Evolutionary conservation across 1,139 yeast genomes (phyloP).

Genomic region (Blastobotrys ciferrii): DNA sequence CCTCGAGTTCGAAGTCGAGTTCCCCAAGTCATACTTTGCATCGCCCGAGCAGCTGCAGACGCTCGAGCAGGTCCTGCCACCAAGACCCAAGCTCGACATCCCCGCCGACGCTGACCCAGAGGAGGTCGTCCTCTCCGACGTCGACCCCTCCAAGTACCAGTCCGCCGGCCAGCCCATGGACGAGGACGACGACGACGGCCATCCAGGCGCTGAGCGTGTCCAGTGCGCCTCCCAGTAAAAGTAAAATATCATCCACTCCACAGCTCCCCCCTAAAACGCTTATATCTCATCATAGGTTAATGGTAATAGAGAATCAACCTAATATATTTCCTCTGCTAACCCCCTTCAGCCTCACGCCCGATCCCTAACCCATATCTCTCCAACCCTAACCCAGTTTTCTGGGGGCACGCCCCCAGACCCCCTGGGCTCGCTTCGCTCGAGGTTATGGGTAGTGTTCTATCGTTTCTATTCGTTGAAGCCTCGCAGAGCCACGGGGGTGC

Average conservation of each 20-base stretch:
- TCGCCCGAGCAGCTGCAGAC: conserved; percentile 39
- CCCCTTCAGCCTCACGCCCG: too few species aligned
- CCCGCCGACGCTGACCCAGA: conserved; percentile 52
- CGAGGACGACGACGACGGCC: conserved; percentile 58
- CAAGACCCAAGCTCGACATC: conserved; percentile 35
- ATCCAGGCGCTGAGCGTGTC: conserved; percentile 58
- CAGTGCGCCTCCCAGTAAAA: conserved; percentile 74
- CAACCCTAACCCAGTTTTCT: too few species aligned
- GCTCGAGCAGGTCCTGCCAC: conserved; percentile 45
- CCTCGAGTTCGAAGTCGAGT: conserved; percentile 50
- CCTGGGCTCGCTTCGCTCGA: too few species aligned
- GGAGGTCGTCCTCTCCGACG: conserved; percentile 69
- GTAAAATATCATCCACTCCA: not conserved
- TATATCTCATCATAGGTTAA: not conserved
- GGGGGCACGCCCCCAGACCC: too few species aligned
- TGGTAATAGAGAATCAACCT: not conserved
- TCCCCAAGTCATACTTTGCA: conserved; percentile 45
- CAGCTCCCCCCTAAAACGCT: not conserved
- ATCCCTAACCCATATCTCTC: too few species aligned
- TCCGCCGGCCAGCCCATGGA: conserved; percentile 40
- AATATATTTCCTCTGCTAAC: too few species aligned
- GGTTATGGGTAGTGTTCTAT: too few species aligned
- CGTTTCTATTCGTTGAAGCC: too few species aligned
- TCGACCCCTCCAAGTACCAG: conserved; percentile 56
- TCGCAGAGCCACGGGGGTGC: too few species aligned